Conservation (phyloP, 1,284 basidiomycete genomes). For the Pulchroboletus neoregius region DNA sequence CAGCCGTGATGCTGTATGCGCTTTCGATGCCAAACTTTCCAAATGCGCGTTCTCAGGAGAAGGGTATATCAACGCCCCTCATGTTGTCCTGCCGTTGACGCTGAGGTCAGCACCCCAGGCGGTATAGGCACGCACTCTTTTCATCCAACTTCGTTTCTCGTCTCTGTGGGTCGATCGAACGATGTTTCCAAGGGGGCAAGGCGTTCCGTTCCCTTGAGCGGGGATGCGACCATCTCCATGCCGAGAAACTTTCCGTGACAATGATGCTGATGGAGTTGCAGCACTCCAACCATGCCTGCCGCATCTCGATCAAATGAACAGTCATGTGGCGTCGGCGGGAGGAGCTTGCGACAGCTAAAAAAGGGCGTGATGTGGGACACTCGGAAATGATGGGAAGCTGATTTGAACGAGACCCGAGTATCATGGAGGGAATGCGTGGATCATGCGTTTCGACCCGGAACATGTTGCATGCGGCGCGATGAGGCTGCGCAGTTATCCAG, state of each 20-base stretch:
- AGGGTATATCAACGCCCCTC: conserved; percentile 13
- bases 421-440: conserved; percentile 20
- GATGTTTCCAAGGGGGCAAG: conserved; percentile 8
- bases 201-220: too few species aligned
- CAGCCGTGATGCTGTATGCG: conserved; percentile 4
- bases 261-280: conserved; percentile 6
- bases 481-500: conserved; percentile 22
- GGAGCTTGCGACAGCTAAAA: conserved; percentile 5
- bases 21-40: conserved; percentile 31
- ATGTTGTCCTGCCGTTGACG: conserved; percentile 29
- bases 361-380: conserved; percentile 5
- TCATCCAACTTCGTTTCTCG: too few species aligned
- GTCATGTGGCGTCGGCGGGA: conserved; percentile 10
- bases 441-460: conserved; percentile 29
- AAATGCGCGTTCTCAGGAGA: conserved; percentile 19
- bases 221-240: too few species aligned
- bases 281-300: conserved; percentile 9
- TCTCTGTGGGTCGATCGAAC: too few species aligned
- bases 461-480: conserved; percentile 22
- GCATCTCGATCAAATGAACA: conserved; percentile 8
- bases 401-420: conserved; percentile 7
- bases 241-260: conserved; percentile 11
- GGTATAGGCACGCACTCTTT: conserved; percentile 7
- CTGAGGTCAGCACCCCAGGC: conserved; percentile 10
- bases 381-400: conserved; percentile 27